A percentile compares a stretch with the other conserved stretches of the same genome.
Conservation (phyloP, 164 flowering plant species). For the Euptelea pleiosperma region DNA sequence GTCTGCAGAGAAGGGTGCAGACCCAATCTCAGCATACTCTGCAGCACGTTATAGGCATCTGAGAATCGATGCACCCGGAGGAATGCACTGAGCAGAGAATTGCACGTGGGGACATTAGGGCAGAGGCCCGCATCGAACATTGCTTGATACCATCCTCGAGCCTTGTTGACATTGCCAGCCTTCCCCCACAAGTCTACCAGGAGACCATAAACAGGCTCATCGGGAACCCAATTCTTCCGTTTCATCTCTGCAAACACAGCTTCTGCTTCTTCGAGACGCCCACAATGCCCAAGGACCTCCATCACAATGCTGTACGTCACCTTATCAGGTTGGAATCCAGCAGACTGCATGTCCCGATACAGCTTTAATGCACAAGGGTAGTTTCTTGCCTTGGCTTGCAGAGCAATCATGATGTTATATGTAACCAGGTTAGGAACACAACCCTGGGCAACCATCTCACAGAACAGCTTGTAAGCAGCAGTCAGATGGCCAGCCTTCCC, state of each 20-base stretch:
- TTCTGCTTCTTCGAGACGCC: conserved; percentile 88
- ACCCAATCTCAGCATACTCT: conserved; percentile 66
- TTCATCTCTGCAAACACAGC: conserved; percentile 76
- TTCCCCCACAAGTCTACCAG: conserved; percentile 98
- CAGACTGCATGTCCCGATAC: conserved; percentile 82
- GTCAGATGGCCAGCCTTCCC: conserved; percentile 88
- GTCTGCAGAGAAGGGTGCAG: conserved; percentile 82
- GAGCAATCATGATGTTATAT: conserved; percentile 90
- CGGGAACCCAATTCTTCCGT: conserved; percentile 73
- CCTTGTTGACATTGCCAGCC: conserved; percentile 77
- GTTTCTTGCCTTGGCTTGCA: conserved; percentile 91
- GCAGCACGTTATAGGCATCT: conserved; percentile 74
- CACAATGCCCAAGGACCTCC: conserved; percentile 98
- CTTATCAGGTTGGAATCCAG: conserved; percentile 87
- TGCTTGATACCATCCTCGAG: conserved; percentile 79
- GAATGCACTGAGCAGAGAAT: conserved; percentile 88
- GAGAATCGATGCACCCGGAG: conserved; percentile 62
- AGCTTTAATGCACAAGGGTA: conserved; percentile 65
- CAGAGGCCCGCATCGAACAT: conserved; percentile 83
- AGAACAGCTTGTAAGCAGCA: conserved; percentile 69
- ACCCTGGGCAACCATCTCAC: conserved; percentile 86
- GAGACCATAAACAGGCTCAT: conserved; percentile 94
- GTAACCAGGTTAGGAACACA: conserved; percentile 86
- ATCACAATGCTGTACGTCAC: conserved; percentile 94
- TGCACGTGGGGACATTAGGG: conserved; percentile 96